phyloP scores from a whole-genome alignment of 306 rosid species.

The Ochetophila trinervis region DNA sequence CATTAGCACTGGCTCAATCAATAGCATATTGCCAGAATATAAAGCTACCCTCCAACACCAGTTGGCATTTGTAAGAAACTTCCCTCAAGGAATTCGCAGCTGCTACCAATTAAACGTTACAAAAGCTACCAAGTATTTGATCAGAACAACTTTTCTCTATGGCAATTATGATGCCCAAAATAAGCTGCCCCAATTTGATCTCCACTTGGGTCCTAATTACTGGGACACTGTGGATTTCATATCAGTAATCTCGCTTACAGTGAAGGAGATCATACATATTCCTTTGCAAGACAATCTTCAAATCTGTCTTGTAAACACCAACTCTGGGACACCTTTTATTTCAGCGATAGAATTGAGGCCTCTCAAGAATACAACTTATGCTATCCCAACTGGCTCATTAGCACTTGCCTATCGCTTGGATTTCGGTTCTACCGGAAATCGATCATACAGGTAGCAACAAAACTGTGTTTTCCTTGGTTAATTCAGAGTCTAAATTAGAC shows the following conservation, averaged over 20 bases:
- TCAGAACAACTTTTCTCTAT: conserved; percentile 35
- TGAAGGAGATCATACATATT: conserved; percentile 31
- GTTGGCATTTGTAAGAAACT: conserved; percentile 33
- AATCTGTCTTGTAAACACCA: conserved; percentile 12
- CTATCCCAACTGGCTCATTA: neutral
- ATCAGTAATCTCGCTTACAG: neutral
- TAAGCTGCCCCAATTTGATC: conserved; percentile 38
- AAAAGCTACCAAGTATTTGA: conserved; percentile 30
- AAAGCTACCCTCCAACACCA: conserved; percentile 18
- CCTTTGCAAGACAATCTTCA: neutral
- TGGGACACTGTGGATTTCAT: conserved; percentile 29
- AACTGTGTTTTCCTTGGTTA: no score
- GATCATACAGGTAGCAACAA: neutral
- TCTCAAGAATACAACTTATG: neutral
- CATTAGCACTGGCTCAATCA: conserved; percentile 23
- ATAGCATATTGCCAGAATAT: conserved; percentile 1
- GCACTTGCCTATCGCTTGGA: neutral
- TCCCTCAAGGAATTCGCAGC: conserved; percentile 52
- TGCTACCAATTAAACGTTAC: conserved; percentile 47
- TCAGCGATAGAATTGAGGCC: conserved; percentile 12
- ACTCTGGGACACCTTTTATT: conserved; percentile 14
- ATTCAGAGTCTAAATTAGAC: no score
- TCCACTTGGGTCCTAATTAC: conserved; percentile 38
- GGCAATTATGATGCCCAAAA: conserved; percentile 44
- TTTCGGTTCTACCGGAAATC: neutral